Conservation (phyloP, 805 yeast genomes). For the Wickerhamomyces sydowiorum region DNA sequence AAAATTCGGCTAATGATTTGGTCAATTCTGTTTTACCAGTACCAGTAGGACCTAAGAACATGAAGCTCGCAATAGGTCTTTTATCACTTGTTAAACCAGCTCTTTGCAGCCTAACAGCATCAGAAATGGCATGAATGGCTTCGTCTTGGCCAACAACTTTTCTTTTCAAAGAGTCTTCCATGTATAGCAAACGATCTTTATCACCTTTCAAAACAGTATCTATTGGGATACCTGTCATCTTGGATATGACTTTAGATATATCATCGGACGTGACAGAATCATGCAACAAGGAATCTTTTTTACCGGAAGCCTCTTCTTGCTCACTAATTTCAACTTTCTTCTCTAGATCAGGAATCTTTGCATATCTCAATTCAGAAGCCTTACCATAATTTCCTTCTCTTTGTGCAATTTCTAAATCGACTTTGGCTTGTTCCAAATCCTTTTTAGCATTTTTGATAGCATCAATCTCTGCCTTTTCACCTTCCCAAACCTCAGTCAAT, state of each 20-base stretch:
- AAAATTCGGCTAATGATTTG: constrained; percentile 84
- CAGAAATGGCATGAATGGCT: constrained; percentile 83
- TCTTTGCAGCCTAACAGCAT: constrained; percentile 92
- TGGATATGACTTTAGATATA: constrained; percentile 84
- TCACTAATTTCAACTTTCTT: constrained; percentile 43
- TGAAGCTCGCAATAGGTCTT: constrained; percentile 93
- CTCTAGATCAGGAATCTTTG: constrained; percentile 79
- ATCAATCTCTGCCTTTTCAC: constrained; percentile 72
- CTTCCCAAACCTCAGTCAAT: constrained; percentile 81
- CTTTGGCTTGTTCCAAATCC: constrained; percentile 77
- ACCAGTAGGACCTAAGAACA: constrained; percentile 98
- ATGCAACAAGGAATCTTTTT: constrained; percentile 48
- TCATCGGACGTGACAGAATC: constrained; percentile 94
- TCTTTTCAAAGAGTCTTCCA: constrained; percentile 73
- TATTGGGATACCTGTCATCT: constrained; percentile 95
- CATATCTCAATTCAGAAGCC: constrained; percentile 87
- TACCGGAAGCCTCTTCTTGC: constrained; percentile 22
- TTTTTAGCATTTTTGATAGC: constrained; percentile 73
- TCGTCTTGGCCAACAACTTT: constrained; percentile 95
- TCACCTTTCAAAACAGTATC: constrained; percentile 90
- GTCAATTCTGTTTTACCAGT: constrained; percentile 97
- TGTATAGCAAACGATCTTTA: constrained; percentile 79
- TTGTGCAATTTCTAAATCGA: constrained; percentile 76
- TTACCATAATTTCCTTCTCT: constrained; percentile 80
- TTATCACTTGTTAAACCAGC: constrained; percentile 94